Conservation (phyloP, 169 alveolate species). For the Plasmodium blacklocki region DNA sequence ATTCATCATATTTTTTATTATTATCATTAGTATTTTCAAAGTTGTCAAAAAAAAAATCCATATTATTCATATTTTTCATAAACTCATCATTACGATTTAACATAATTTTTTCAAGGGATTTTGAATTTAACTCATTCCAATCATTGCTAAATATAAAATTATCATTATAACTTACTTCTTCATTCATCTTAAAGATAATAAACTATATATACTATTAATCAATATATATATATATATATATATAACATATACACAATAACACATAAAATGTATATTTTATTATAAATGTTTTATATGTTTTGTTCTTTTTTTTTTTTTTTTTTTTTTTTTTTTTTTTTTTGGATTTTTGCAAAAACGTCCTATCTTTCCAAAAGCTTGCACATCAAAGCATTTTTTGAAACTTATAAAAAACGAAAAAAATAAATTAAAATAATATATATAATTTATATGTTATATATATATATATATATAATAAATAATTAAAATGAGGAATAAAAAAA, state of each 20-base stretch:
- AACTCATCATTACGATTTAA: conserved; percentile 1
- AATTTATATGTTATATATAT: too few species aligned
- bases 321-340: not conserved
- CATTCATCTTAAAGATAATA: conserved; percentile 8
- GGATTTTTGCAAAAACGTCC: not conserved
- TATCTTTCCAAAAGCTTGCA: not conserved
- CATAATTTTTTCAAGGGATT: not conserved
- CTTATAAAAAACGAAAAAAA: not conserved
- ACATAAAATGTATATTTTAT: not conserved
- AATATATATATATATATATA: not conserved
- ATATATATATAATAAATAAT: too few species aligned
- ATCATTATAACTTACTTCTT: not conserved
- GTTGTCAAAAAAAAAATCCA: conserved; percentile 35
- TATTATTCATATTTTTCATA: conserved; percentile 12
- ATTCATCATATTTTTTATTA: not conserved
- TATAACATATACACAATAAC: not conserved
- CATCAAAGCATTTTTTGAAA: conserved; percentile 3
- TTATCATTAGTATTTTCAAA: conserved; percentile 20
- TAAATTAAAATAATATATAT: not conserved
- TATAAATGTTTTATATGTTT: too few species aligned
- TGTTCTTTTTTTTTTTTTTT: too few species aligned
- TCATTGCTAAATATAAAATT: conserved; percentile 16
- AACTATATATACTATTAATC: not conserved
- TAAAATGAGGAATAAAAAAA: too few species aligned
- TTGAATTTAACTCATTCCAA: conserved; percentile 15